Evolutionary conservation across 1,139 yeast species (phyloP), one percentile per base, ranked within the genome.

Genomic region (Geotrichum histeridarum): DNA sequence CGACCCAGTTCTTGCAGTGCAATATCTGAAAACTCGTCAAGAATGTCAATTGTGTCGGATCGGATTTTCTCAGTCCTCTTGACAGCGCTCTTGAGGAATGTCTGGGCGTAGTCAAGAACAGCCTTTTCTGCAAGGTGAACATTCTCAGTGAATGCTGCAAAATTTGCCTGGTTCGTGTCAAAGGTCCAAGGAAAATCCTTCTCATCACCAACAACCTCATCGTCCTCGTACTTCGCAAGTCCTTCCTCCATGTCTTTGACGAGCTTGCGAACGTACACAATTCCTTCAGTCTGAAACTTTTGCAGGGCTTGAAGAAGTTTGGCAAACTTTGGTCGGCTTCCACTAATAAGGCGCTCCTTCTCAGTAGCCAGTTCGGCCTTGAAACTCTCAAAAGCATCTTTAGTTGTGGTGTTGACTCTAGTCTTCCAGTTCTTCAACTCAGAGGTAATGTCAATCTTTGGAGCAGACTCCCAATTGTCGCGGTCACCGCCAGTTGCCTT

Each of bases 11-110:
- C 75, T 41, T 62, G 63, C 30, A 71, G 59, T 2, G 70, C 64
- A 12, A 67, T 67, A 36, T 71, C 73, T 45, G 70, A 68, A 60
- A 69, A 71, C 56, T 68, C 77, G 59, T 66, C 77, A 56, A 66
- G 67, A 53, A 69, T 74, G 60, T 67, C 77, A 46, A 66, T 68
- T 44, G 70, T 68, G 43, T 59, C 64, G 51, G 57, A 63, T 50
- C 70, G 69, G 51, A 64, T 62, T 50, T 61, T 69, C 59, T 65
- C 78, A 57, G 67, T 72, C 3, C 57, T 54, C 41, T 61, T 62
- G 9, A 68, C 57, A 1, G 66, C 65, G 1, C 64, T 64, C 8
- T 60, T 64, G 44, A 69, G 75, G 31, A 70, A 62, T 30, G 50
- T 52, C 51, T 63, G 63, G 11, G 70, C 64, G 27, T 61, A 62